Base-by-base conservation (phyloP, 148 eudicot species). In the Linanthus parryae region DNA sequence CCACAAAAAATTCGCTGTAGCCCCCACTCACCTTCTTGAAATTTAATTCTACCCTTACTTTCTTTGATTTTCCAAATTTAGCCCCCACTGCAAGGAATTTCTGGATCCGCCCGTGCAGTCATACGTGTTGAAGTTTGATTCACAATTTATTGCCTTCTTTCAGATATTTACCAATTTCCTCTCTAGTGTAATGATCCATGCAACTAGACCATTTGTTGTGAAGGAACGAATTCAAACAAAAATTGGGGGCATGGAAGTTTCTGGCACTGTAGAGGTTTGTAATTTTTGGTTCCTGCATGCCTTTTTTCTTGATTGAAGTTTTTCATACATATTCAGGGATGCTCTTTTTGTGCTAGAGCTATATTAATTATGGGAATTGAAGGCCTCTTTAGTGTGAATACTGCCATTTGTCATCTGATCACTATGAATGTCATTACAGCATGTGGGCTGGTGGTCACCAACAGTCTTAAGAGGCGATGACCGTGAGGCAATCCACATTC, bases 371-470 rank as follows among this genome's bases (percentile, higher is more conserved):
- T n/a, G n/a, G n/a, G n/a, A n/a, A n/a, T n/a, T n/a, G n/a, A n/a
- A n/a, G n/a, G n/a, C 22, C 19, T 18, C 21, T 12, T 47, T 6
- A 19, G 26, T 23, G 38, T 25, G 47, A 17, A 0, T 29, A n/a
- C 12, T 19, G 23, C n/a, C 5, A 3, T 2, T 13, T 34, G 1
- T 62, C 47, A 24, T 61, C 21, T 21, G 2, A 56, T 42, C 39
- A 2, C 18, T 50, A 9, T 19, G 44, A 17, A 42, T 16, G 3
- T 42, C n/a, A 30, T 43, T 57, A 49, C 68, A 87, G 95, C 88
- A 73, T 60, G 79, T 87, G 36, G 95, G 95, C 10, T 87, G 95
- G 95, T 87, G 91, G 95, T 80, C 91, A 12, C 91, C 95, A 21
- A 87, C 95, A 48, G 59, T 87, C 54, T 75, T 87, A 63, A 75